Evolutionary conservation across 2,329 filamentous ascomycete genomes (phyloP).

Genomic region (Colletotrichum lini): DNA sequence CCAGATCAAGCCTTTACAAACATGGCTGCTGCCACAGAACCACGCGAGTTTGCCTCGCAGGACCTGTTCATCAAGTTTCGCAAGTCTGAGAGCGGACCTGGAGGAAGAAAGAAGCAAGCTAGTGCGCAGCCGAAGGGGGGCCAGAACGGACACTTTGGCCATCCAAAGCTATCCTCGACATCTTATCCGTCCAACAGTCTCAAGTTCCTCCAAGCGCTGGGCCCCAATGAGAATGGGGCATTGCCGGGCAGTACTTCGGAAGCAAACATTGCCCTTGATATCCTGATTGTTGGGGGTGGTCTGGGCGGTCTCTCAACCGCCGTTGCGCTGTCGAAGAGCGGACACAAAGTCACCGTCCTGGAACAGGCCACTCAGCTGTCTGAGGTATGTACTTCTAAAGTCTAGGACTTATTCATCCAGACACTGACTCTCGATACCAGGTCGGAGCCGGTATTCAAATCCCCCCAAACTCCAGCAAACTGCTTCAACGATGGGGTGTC

Average conservation of each 20-base stretch:
- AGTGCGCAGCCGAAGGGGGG: not conserved
- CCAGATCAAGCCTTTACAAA: not conserved
- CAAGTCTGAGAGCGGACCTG: not conserved
- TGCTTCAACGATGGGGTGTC: slow-evolving; percentile 43
- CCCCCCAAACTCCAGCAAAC: slow-evolving; percentile 43
- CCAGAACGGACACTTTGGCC: not conserved
- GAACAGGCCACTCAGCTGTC: slow-evolving; percentile 37
- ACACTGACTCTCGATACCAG: not conserved
- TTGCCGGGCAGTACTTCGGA: not conserved
- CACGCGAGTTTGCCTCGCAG: not conserved
- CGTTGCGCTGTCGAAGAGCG: slow-evolving; percentile 31
- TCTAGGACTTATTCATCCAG: accelerated
- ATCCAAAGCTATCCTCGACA: not conserved
- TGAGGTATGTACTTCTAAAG: slow-evolving; percentile 2
- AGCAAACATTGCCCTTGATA: slow-evolving; percentile 4
- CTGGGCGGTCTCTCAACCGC: slow-evolving; percentile 41
- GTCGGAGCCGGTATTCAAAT: slow-evolving; percentile 45
- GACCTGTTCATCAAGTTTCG: not conserved
- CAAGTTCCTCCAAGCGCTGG: slow-evolving; percentile 21
- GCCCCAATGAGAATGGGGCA: not conserved
- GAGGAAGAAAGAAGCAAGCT: not conserved
- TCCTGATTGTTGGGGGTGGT: slow-evolving; percentile 41
- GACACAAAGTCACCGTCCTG: slow-evolving; percentile 39
- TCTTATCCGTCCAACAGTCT: slow-evolving; percentile 40
- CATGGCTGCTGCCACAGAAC: not conserved